Conservation (phyloP, 768 basidiomycete species). For the Tephrocybe sp. region DNA sequence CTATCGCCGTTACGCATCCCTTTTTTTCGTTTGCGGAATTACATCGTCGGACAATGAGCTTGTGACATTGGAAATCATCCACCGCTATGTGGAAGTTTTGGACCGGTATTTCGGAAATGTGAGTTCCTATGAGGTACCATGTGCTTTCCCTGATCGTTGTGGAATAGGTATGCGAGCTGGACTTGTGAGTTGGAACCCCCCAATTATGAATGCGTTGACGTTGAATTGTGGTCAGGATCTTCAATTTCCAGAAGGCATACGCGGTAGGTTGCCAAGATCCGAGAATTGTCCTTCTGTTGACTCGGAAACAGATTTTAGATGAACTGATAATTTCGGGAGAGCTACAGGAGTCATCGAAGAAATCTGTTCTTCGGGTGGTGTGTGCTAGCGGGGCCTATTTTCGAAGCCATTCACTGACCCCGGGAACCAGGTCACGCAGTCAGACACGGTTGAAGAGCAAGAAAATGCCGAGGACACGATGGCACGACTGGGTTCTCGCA, state of each 20-base stretch:
- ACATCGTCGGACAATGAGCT: constrained; percentile 88
- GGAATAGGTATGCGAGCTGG: constrained; percentile 86
- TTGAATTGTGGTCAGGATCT: constrained; percentile 61
- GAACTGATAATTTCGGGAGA: constrained; percentile 98
- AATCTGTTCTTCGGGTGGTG: constrained; percentile 67
- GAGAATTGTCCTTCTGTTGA: neutral
- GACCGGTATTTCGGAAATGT: constrained; percentile 92
- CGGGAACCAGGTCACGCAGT: constrained; percentile 73
- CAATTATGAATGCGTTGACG: neutral
- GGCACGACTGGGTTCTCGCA: constrained; percentile 73
- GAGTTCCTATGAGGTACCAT: constrained; percentile 27
- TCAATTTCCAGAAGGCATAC: constrained; percentile 99
- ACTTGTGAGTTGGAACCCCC: constrained; percentile 61
- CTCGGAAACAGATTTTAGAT: constrained; percentile 68
- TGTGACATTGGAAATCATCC: constrained; percentile 87
- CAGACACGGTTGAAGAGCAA: constrained; percentile 82
- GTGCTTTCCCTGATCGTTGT: constrained; percentile 7
- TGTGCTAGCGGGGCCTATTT: constrained; percentile 18
- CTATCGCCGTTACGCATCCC: constrained; percentile 91
- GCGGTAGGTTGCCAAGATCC: constrained; percentile 50
- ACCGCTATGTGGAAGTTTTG: constrained; percentile 92
- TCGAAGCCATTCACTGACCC: neutral
- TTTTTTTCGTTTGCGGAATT: constrained; percentile 94
- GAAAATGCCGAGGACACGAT: constrained; percentile 82
- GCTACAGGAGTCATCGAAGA: constrained; percentile 97